Conservation (phyloP, 1,284 basidiomycete genomes). For the Puccinia sorghi region DNA sequence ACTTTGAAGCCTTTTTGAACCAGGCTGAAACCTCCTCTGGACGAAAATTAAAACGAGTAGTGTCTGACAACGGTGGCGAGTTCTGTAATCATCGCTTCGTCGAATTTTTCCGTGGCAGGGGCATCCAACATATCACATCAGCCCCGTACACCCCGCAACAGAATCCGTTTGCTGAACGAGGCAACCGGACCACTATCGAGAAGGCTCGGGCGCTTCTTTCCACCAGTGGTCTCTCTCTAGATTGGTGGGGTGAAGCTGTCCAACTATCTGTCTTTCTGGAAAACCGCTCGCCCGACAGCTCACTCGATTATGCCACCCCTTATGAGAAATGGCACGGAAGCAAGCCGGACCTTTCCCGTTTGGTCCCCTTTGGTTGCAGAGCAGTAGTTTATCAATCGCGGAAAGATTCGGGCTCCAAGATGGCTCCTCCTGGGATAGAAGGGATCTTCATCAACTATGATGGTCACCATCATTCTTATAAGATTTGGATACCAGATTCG, state of each 20-base stretch:
- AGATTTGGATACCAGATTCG: neutral
- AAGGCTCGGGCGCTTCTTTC: constrained; percentile 5
- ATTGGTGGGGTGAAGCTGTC: constrained; percentile 29
- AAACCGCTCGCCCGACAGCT: constrained; percentile 9
- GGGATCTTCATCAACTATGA: constrained; percentile 15
- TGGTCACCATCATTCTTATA: constrained; percentile 5
- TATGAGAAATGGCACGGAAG: neutral
- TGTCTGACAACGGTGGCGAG: constrained; percentile 33
- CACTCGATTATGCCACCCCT: neutral
- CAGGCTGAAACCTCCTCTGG: neutral
- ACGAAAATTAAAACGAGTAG: neutral
- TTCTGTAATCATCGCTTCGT: constrained; percentile 1
- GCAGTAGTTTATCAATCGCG: neutral
- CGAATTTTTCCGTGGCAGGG: neutral
- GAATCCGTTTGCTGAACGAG: constrained; percentile 13
- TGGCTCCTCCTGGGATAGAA: neutral
- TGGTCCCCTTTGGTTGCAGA: constrained; percentile 32
- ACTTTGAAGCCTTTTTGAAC: neutral
- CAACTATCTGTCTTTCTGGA: neutral
- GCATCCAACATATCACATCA: neutral
- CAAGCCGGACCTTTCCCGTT: neutral
- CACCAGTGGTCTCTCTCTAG: neutral
- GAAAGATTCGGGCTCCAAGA: neutral
- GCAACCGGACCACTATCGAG: constrained; percentile 20
- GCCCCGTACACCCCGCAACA: constrained; percentile 43